phyloP scores from a whole-genome alignment of 768 basidiomycete genomes.

The Leccinum longicurvipes region DNA sequence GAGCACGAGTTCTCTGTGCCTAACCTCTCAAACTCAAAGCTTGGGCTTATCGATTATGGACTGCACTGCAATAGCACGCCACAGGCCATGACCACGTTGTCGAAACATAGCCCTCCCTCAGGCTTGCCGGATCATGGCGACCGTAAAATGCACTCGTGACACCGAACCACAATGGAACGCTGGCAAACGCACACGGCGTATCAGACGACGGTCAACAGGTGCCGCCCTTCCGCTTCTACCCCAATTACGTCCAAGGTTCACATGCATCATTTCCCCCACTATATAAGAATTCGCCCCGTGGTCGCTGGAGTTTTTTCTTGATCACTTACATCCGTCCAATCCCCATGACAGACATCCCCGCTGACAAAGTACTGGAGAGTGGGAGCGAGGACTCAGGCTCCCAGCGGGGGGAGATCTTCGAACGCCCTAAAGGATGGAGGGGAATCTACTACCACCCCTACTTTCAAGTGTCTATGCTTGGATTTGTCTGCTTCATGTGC shows the following conservation, averaged over 20 bases:
- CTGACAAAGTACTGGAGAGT: slow-evolving; percentile 23
- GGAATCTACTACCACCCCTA: slow-evolving; percentile 57
- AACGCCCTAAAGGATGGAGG: slow-evolving; percentile 49
- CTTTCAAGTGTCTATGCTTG: slow-evolving; percentile 51
- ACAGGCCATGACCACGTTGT: neutral
- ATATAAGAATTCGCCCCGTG: slow-evolving; percentile 14
- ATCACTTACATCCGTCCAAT: neutral
- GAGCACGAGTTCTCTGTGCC: neutral
- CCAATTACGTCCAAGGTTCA: slow-evolving; percentile 10
- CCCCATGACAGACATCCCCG: slow-evolving; percentile 14
- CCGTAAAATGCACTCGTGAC: neutral
- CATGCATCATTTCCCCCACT: neutral
- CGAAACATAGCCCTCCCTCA: neutral
- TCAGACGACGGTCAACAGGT: neutral
- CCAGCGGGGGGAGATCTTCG: slow-evolving; percentile 33
- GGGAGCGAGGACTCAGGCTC: slow-evolving; percentile 30
- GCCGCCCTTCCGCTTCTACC: neutral
- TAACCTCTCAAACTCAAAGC: neutral
- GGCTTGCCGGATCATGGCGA: too few relatives aligned
- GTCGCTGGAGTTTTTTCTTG: neutral
- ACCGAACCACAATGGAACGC: too few relatives aligned
- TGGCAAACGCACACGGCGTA: neutral
- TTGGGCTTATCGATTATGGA: neutral
- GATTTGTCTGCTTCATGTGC: slow-evolving; percentile 61
- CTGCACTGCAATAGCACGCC: neutral